A percentile compares a stretch with the other conserved stretches of the same genome.
phyloP scores from a whole-genome alignment of 2,329 filamentous ascomycete genomes.

The Colletotrichum ledebouriae region DNA sequence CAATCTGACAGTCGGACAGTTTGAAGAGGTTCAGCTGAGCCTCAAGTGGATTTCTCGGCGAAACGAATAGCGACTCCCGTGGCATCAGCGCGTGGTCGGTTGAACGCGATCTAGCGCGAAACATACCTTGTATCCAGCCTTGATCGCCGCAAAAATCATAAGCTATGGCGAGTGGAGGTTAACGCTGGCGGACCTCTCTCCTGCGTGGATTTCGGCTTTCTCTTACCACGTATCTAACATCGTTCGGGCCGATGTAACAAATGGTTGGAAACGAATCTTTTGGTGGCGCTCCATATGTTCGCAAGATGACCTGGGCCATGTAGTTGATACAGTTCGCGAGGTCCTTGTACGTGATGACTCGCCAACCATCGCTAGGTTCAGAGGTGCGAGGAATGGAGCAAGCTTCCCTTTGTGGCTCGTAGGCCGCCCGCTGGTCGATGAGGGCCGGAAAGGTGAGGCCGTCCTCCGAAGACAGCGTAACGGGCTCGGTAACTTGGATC shows the following conservation, averaged over 20 bases:
- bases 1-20: conserved; percentile 56
- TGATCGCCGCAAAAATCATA: conserved; percentile 54
- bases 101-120: conserved; percentile 43
- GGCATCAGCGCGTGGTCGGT: conserved; percentile 46
- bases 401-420: conserved; percentile 51
- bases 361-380: conserved; percentile 57
- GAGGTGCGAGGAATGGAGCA: conserved; percentile 52
- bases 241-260: conserved; percentile 61
- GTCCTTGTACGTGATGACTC: conserved; percentile 52
- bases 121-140: conserved; percentile 50
- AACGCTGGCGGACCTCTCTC: not conserved
- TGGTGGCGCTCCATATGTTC: conserved; percentile 47
- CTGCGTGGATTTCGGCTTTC: conserved; percentile 10
- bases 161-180: conserved; percentile 23
- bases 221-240: conserved; percentile 52
- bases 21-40: conserved; percentile 61
- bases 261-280: conserved; percentile 53
- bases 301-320: conserved; percentile 51
- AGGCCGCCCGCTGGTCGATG: conserved; percentile 54
- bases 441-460: conserved; percentile 53
- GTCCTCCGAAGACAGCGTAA: not conserved
- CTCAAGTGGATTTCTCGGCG: conserved; percentile 60
- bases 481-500: conserved; percentile 12
- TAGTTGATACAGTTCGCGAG: conserved; percentile 57
- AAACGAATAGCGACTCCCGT: conserved; percentile 58